These are phyloP conservation scores for Osmanthus fragrans DNA, from an alignment of 257 asterid species.

Conservation along the genomic window DNA sequence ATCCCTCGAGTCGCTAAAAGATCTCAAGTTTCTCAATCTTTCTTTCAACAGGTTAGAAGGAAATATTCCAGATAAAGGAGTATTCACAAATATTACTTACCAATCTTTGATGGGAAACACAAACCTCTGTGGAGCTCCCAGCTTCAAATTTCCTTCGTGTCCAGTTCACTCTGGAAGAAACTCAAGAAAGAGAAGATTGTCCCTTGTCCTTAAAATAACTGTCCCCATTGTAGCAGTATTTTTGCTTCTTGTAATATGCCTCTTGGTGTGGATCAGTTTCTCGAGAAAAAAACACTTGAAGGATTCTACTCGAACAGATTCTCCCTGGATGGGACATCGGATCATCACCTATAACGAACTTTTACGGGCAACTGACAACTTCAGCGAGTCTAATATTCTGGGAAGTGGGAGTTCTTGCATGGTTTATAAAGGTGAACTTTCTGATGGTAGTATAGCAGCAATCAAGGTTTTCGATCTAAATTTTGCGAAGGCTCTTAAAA, in stretches of 20 bases:
- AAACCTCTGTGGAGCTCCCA: conserved; percentile 33
- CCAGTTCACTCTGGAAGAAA: conserved; percentile 12
- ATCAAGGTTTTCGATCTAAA: conserved; percentile 38
- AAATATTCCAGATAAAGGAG: conserved; percentile 35
- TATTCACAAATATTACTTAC: conserved; percentile 26
- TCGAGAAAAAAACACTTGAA: conserved; percentile 14
- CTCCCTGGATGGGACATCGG: conserved; percentile 13
- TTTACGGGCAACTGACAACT: conserved; percentile 30
- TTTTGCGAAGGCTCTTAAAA: conserved; percentile 19
- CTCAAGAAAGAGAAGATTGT: conserved; percentile 6
- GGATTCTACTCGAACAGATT: conserved; percentile 9
- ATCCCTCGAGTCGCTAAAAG: conserved; percentile 35
- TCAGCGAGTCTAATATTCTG: conserved; percentile 23
- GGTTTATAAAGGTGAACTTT: conserved; percentile 31
- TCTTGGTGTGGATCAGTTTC: conserved; percentile 26
- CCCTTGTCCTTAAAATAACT: conserved; percentile 25
- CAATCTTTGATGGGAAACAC: conserved; percentile 37
- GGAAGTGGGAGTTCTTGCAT: conserved; percentile 40
- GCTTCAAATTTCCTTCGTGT: conserved; percentile 25
- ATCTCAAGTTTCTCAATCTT: conserved; percentile 37
- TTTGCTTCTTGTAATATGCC: conserved; percentile 6
- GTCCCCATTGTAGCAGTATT: conserved; percentile 24
- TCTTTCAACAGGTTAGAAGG: conserved; percentile 44
- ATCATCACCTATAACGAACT: conserved; percentile 30
- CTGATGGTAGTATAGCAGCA: conserved; percentile 31